Evolutionary conservation across 345 rosid genomes (phyloP).

Genomic region (Linum trigynum): DNA sequence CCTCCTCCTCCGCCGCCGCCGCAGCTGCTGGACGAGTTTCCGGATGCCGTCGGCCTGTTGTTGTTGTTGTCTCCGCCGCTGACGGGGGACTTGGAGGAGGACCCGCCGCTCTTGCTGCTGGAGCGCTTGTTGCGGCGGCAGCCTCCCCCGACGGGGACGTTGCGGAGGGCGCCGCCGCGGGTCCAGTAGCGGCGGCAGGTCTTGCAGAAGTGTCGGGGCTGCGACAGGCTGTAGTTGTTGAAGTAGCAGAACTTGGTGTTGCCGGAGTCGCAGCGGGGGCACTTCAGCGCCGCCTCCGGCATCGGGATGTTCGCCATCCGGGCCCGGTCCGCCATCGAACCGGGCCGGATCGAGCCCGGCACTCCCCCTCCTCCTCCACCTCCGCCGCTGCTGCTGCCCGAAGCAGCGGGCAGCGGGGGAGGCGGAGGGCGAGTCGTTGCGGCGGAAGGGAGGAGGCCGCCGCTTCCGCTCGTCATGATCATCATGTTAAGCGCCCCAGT

Average conservation of each 20-base stretch:
- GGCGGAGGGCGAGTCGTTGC: conserved; percentile 32
- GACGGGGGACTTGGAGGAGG: conserved; percentile 28
- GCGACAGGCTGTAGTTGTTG: conserved; percentile 92
- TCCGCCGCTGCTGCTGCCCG: conserved; percentile 37
- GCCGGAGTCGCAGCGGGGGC: conserved; percentile 90
- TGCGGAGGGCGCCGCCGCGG: conserved; percentile 79
- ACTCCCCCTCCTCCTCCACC: conserved; percentile 44
- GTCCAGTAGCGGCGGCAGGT: conserved; percentile 99
- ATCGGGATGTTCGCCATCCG: conserved; percentile 68
- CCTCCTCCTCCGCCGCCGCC: conserved; percentile 28
- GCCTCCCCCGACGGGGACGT: conserved; percentile 92
- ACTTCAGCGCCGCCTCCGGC: conserved; percentile 69
- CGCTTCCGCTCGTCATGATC: background rate
- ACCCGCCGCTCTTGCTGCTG: conserved; percentile 50
- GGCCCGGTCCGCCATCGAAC: conserved; percentile 92
- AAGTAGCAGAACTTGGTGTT: conserved; percentile 96
- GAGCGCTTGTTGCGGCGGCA: conserved; percentile 63
- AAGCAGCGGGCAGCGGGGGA: conserved; percentile 16
- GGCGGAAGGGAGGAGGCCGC: conserved; percentile 20
- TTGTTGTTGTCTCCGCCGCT: conserved; percentile 12
- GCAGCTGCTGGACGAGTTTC: conserved; percentile 32
- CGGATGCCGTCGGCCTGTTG: conserved; percentile 28
- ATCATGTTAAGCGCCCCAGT: conserved; percentile 11
- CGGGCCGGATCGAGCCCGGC: conserved; percentile 62
- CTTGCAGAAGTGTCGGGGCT: conserved; percentile 98